These are phyloP conservation scores for Pseudozyma sp. DNA, from an alignment of 1,284 basidiomycete species.

Conservation along the genomic window DNA sequence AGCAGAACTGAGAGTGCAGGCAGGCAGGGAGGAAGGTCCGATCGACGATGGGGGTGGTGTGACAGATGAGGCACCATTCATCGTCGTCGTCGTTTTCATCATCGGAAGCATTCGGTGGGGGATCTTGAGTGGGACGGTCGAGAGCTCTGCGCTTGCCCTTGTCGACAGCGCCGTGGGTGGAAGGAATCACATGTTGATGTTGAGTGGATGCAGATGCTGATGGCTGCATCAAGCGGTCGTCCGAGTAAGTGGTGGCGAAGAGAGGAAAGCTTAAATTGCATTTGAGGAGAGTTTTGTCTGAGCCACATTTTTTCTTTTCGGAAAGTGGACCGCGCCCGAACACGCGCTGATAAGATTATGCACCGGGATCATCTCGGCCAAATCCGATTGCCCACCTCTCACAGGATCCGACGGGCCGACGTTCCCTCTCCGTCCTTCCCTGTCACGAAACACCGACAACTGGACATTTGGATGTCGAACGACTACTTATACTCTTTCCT, in stretches of 20 bases:
- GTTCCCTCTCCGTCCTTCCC: not conserved
- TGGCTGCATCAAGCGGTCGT: no score
- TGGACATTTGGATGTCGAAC: no score
- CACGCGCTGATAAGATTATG: conserved; percentile 21
- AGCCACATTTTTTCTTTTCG: conserved; percentile 1
- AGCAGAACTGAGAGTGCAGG: conserved; percentile 68
- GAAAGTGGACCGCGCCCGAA: conserved; percentile 6
- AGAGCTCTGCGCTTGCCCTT: no score
- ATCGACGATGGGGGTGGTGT: conserved; percentile 57
- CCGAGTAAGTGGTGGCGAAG: no score
- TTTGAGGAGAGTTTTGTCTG: not conserved
- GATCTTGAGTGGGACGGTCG: not conserved
- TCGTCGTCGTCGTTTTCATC: conserved; percentile 26
- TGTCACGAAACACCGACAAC: no score
- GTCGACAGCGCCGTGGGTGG: no score
- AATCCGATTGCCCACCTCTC: not conserved
- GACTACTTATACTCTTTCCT: no score
- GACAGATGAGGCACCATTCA: conserved; percentile 67
- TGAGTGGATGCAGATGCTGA: no score
- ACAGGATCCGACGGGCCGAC: conserved; percentile 21
- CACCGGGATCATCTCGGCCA: no score
- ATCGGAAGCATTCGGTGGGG: not conserved
- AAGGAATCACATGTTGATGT: no score
- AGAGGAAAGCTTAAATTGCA: not conserved
- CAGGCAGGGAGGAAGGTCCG: conserved; percentile 62